phyloP scores from a whole-genome alignment of 176 grass and related monocot species.

The Bothriochloa decipiens region DNA sequence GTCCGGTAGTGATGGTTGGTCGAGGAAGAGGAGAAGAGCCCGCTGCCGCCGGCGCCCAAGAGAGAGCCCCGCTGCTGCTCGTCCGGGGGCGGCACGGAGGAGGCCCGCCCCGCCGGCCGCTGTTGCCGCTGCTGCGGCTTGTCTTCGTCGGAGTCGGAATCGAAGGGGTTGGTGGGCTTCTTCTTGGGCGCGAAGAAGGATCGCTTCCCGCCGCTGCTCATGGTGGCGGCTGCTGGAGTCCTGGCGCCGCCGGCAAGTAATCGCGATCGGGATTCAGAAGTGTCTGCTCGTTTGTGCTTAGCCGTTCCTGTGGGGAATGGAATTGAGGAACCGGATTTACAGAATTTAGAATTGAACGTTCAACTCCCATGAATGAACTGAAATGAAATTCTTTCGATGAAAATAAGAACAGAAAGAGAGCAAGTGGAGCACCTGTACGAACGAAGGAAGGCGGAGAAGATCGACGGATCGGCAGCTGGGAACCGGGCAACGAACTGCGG shows the following conservation, averaged over 20 bases:
- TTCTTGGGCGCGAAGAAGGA: constrained; percentile 46
- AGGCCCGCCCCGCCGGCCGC: constrained; percentile 32
- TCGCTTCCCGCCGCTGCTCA: constrained; percentile 48
- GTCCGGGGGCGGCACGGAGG: constrained; percentile 42
- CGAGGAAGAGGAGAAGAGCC: neutral
- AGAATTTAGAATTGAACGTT: neutral
- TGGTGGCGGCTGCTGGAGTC: neutral
- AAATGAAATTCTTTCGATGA: no score
- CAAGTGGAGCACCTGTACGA: neutral
- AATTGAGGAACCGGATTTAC: neutral
- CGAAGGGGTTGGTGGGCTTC: constrained; percentile 52
- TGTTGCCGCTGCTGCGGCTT: neutral
- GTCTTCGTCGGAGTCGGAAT: constrained; percentile 58
- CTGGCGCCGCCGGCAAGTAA: neutral
- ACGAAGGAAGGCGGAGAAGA: neutral
- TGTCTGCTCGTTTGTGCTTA: no score
- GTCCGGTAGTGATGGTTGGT: constrained; percentile 50
- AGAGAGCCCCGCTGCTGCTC: constrained; percentile 24
- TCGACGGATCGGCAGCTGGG: neutral
- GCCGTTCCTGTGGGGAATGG: neutral
- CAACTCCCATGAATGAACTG: neutral
- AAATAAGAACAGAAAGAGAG: neutral
- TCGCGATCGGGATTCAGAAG: neutral
- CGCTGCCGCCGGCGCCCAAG: neutral
- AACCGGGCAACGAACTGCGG: neutral